Conservation (phyloP, 2,329 filamentous ascomycete genomes). For the Verticillium albo-atrum region DNA sequence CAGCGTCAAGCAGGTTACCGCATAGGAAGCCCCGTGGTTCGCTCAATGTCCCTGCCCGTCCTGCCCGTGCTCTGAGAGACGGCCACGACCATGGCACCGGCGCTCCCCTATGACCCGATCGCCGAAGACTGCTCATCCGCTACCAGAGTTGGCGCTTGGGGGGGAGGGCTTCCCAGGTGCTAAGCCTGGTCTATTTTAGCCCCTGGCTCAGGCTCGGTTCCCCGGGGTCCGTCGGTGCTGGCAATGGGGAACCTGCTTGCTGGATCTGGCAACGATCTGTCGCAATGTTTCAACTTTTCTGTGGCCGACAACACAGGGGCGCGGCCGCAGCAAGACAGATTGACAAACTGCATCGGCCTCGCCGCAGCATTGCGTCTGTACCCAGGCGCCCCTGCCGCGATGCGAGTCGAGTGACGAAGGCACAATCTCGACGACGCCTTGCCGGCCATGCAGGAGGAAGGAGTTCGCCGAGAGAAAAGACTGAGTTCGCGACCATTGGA, state of each 20-base stretch:
- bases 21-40: not conserved
- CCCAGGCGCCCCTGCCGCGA: not conserved
- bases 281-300: not conserved
- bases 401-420: not conserved
- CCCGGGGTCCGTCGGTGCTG: not conserved
- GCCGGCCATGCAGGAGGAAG: not conserved
- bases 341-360: not conserved
- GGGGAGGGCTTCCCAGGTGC: not conserved
- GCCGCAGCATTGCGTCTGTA: not conserved
- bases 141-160: not conserved
- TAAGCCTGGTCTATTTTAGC: not conserved
- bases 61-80: not conserved
- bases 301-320: not conserved
- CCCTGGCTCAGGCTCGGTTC: not conserved
- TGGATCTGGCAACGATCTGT: not conserved
- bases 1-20: not conserved
- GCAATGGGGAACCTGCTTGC: not conserved
- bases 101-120: not conserved
- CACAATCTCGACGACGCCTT: not conserved
- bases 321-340: not conserved
- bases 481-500: not conserved
- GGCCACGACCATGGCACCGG: not conserved
- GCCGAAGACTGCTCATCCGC: not conserved
- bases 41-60: not conserved
- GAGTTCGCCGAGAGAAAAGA: not conserved